Conservation (phyloP, 2,329 filamentous ascomycete species). For the Aspergillus puulaauensis region DNA sequence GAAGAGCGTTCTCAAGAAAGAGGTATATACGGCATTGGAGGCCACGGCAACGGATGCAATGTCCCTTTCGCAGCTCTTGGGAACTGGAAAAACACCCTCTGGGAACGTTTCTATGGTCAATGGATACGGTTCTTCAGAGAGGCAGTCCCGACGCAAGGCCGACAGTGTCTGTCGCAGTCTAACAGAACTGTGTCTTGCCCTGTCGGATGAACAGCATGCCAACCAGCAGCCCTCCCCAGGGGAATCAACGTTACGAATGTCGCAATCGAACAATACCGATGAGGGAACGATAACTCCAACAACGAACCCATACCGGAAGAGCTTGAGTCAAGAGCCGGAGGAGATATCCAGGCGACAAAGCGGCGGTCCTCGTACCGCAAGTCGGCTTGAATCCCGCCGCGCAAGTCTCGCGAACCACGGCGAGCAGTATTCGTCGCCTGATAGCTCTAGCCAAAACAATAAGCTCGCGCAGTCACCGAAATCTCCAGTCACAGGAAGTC, state of each 20-base stretch:
- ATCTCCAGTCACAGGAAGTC: slow-evolving; percentile 30
- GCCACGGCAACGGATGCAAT: slow-evolving; percentile 79
- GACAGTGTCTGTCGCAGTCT: slow-evolving; percentile 90
- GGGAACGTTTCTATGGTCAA: slow-evolving; percentile 36
- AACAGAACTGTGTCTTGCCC: slow-evolving; percentile 85
- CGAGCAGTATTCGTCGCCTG: slow-evolving; percentile 15
- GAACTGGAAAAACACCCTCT: slow-evolving; percentile 64
- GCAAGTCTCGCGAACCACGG: slow-evolving; percentile 33
- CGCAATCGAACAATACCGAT: slow-evolving; percentile 25
- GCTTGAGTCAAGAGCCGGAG: slow-evolving; percentile 40
- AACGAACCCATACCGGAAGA: slow-evolving; percentile 35
- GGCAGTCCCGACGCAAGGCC: slow-evolving; percentile 83
- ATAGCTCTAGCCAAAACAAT: slow-evolving; percentile 8
- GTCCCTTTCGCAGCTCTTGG: slow-evolving; percentile 74
- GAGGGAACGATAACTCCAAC: slow-evolving; percentile 28
- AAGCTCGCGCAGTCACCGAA: slow-evolving; percentile 15
- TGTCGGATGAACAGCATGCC: slow-evolving; percentile 61
- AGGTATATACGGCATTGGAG: slow-evolving; percentile 78
- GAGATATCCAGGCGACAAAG: slow-evolving; percentile 26
- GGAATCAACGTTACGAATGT: slow-evolving; percentile 21
- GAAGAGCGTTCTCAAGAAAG: slow-evolving; percentile 65
- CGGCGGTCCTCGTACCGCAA: slow-evolving; percentile 28
- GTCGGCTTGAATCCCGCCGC: slow-evolving; percentile 41
- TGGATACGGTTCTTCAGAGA: slow-evolving; percentile 59
- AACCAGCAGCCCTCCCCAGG: slow-evolving; percentile 31